Base-by-base conservation (phyloP, 176 grass and related monocot genomes). In the Triticum turgidum region DNA sequence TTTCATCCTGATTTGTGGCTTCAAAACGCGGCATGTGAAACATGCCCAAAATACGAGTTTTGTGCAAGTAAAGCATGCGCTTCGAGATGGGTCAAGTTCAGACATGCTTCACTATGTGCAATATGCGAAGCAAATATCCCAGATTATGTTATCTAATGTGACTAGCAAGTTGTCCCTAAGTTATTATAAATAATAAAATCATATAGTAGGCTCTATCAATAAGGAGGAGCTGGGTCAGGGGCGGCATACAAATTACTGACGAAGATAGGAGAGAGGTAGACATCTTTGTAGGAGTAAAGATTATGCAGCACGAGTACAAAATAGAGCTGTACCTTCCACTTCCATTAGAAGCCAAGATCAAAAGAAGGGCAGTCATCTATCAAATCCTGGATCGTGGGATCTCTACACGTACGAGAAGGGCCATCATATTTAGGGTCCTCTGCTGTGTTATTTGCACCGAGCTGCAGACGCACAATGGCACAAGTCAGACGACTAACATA, bases 351-450 rank as follows among this genome's bases (percentile, higher is more conserved):
- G 81, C 81, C 89, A 80, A 91, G 89, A 73, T 91, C 89, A 49
- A 91, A 91, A 0, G 89, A 87, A 69, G 89, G 89, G 62, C 89
- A 80, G 27, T 91, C 89, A 13, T 87, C 85, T 69, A 84, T 80
- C 65, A 91, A 59, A 56, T 69, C 67, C 82, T 89, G 88, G 76
- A 89, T 82, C 47, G 33, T 81, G 77, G 77, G 83, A 37, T 89
- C 77, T 86, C 59, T 81, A 59, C 78, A 77, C 49, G 59, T 51
- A 30, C 73, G 34, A 9, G 54, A 74, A 10, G 61, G 2, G 61
- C 2, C 11, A 2, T 65, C 76, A 77, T 22, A 54, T 69, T 80
- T 63, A 37, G 15, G 9, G 21, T 69, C 11, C 35, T 4, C 30
- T 37, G 8, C 18, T 76, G 13, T 83, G 58, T 66, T 49, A 24